Evolutionary conservation across 2,329 filamentous ascomycete genomes (phyloP).

Genomic region (Purpureocillium takamizusanense): DNA sequence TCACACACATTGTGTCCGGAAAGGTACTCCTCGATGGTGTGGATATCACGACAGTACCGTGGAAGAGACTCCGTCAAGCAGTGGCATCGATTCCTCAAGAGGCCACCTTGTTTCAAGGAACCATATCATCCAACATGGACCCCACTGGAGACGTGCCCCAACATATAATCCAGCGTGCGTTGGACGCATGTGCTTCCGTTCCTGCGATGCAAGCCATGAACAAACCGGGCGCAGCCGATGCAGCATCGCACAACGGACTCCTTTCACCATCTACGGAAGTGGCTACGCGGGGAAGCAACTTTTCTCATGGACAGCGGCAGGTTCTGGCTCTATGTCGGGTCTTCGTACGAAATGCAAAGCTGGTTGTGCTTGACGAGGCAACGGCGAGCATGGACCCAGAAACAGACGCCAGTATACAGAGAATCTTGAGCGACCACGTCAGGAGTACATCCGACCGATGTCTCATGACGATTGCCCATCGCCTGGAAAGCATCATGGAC

Average conservation of each 20-base stretch:
- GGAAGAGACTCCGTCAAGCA: constrained; percentile 32
- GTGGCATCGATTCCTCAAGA: constrained; percentile 42
- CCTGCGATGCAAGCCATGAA: constrained; percentile 20
- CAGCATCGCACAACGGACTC: constrained; percentile 5
- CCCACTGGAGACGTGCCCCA: constrained; percentile 40
- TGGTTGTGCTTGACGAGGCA: constrained; percentile 40
- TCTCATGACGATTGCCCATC: constrained; percentile 40
- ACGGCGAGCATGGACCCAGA: constrained; percentile 40
- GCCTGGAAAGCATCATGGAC: constrained; percentile 40
- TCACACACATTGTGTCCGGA: constrained; percentile 31
- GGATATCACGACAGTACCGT: constrained; percentile 32
- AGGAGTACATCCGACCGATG: constrained; percentile 29
- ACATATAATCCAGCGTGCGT: constrained; percentile 15
- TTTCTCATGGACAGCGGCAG: constrained; percentile 39
- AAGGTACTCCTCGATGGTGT: constrained; percentile 34
- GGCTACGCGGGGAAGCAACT: constrained; percentile 33
- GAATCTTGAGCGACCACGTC: constrained; percentile 33
- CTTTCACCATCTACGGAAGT: constrained; percentile 30
- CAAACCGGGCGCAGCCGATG: neutral
- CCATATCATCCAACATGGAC: constrained; percentile 42
- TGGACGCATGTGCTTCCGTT: constrained; percentile 45
- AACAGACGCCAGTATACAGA: constrained; percentile 36
- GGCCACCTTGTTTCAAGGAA: constrained; percentile 36
- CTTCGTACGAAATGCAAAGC: constrained; percentile 34
- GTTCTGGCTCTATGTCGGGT: constrained; percentile 38